phyloP scores from a whole-genome alignment of 208 protist species.

The Trypanosoma platydactyli region DNA sequence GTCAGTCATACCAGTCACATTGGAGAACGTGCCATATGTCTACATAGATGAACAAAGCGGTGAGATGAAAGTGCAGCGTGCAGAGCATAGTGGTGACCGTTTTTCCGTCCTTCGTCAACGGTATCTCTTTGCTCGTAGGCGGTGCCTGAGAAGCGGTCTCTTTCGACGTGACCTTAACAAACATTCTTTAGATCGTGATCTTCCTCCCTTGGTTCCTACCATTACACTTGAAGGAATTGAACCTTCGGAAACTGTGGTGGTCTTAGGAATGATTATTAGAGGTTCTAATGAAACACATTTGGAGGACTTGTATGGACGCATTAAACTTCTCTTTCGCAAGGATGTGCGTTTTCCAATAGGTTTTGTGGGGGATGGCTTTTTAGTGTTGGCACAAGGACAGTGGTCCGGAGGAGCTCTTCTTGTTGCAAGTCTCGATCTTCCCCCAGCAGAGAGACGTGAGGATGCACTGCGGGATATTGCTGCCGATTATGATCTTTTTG shows the following conservation, averaged over 20 bases:
- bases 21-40: conserved; percentile 49
- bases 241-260: conserved; percentile 49
- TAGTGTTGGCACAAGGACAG: conserved; percentile 67
- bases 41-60: conserved; percentile 69
- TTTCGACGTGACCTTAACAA: conserved; percentile 65
- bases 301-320: conserved; percentile 63
- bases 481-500: conserved; percentile 69
- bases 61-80: conserved; percentile 43
- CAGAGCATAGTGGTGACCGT: conserved; percentile 30
- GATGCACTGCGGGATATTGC: conserved; percentile 53
- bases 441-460: conserved; percentile 76
- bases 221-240: conserved; percentile 77
- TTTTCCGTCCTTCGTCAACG: conserved; percentile 70
- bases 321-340: conserved; percentile 45
- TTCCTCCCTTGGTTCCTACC: conserved; percentile 69
- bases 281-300: conserved; percentile 49
- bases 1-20: conserved; percentile 41
- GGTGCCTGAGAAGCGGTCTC: conserved; percentile 77
- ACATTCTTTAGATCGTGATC: conserved; percentile 33
- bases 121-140: conserved; percentile 72
- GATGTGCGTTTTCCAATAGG: conserved; percentile 27
- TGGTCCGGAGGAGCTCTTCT: conserved; percentile 51
- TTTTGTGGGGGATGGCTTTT: conserved; percentile 62
- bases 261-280: conserved; percentile 76
- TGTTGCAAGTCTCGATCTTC: conserved; percentile 55